These are phyloP conservation scores for Trichomonascaceae sp. DNA, from an alignment of 1,139 yeast genomes.

Conservation along the genomic window DNA sequence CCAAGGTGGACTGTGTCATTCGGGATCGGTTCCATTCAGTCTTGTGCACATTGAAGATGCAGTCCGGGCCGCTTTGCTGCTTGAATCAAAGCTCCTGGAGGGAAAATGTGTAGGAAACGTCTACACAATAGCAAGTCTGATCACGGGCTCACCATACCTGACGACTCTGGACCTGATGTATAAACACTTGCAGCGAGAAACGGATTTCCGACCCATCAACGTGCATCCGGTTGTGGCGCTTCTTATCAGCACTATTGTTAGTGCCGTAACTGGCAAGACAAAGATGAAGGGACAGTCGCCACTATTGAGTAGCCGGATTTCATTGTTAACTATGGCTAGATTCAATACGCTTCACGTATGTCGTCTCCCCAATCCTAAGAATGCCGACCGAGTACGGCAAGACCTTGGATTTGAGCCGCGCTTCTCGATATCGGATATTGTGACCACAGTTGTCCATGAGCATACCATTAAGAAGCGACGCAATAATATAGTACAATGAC, in stretches of 20 bases:
- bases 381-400: neutral
- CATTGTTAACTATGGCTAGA: slow-evolving; percentile 15
- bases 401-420: slow-evolving; percentile 1
- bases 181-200: slow-evolving; percentile 9
- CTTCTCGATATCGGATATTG: slow-evolving; percentile 1
- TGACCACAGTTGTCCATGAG: slow-evolving; percentile 1
- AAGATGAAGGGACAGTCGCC: slow-evolving; percentile 4
- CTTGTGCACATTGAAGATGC: slow-evolving; percentile 24
- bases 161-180: slow-evolving; percentile 14
- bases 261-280: slow-evolving; percentile 2
- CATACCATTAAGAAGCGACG: neutral
- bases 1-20: slow-evolving; percentile 16
- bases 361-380: slow-evolving; percentile 8
- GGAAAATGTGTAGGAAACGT: slow-evolving; percentile 1
- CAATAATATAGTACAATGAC: too few relatives aligned
- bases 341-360: slow-evolving; percentile 15
- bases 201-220: slow-evolving; percentile 9
- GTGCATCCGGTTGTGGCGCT: slow-evolving; percentile 15
- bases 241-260: slow-evolving; percentile 9
- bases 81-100: slow-evolving; percentile 14
- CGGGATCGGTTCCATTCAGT: slow-evolving; percentile 15
- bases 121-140: slow-evolving; percentile 7
- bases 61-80: slow-evolving; percentile 17
- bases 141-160: slow-evolving; percentile 10
- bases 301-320: slow-evolving; percentile 8